Evolutionary conservation across 208 protist species (phyloP), one percentile per base, ranked within the genome.

Genomic region (Acanthamoeba lenticulata): DNA sequence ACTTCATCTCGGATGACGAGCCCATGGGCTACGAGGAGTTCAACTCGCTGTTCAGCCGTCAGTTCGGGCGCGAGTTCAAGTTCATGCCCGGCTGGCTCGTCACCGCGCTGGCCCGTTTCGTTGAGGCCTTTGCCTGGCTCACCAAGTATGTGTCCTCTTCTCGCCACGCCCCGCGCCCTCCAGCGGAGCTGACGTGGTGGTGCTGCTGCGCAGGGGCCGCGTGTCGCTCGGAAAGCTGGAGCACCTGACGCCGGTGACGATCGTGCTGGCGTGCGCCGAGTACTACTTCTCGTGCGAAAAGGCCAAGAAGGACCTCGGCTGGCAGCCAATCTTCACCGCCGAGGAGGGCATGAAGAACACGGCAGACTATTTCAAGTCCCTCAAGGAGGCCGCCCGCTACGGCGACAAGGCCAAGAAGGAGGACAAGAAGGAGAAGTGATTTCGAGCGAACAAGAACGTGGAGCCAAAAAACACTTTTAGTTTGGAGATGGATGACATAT

Each of bases 271-370:
- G 29, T 5, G 52, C 0, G 19, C 83, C 2, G 83, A 90, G 83
- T 69, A 69, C 38, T 44, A 90, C 83, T 90, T 69, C 49, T 69
- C 45, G 6, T 45, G 13, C 24, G 29, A 60, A 34, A 90, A 90
- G 49, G 83, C 83, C n/a, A 57, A 36, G 32, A 69, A 90, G 49
- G 83, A 90, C 21, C 55, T 90, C 24, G 83, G 52, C 52, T 90
- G 40, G 32, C 19, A 67, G 34, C 83, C 83, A 15, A 11, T 90
- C 11, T 90, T 44, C 83, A 90, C 83, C 1, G 36, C 38, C 5
- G 83, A 90, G 42, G 83, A 90, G 27, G 74, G 74, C 44, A 57
- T 85, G 74, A 85, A 85, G 42, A 85, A 85, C 74, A 85, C 74
- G 5, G 74, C 74, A 36, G 44, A 57, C 40, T 85, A 85, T 42